Evolutionary conservation across 1,284 basidiomycete genomes (phyloP).

Genomic region (Sanghuangporus baumii): DNA sequence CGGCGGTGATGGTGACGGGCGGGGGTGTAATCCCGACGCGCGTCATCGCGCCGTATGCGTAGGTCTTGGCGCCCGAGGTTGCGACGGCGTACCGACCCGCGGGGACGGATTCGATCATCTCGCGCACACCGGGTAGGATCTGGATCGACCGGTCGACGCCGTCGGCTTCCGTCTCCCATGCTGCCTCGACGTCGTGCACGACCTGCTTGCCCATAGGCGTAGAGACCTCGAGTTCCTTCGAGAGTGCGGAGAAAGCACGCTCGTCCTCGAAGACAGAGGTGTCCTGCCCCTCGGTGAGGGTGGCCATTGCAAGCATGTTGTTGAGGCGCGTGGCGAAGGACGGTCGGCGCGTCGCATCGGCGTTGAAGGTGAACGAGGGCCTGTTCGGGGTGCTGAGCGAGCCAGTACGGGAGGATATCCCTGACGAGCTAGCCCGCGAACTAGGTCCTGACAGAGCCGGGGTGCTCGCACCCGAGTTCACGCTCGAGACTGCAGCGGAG

Average conservation of each 20-base stretch:
- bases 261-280: slow-evolving; percentile 34
- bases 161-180: slow-evolving; percentile 57
- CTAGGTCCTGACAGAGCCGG: slow-evolving; percentile 36
- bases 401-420: slow-evolving; percentile 27
- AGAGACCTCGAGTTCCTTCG: slow-evolving; percentile 27
- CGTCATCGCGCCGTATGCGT: slow-evolving; percentile 65
- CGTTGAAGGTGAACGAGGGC: slow-evolving; percentile 18
- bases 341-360: slow-evolving; percentile 41
- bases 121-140: slow-evolving; percentile 70
- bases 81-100: slow-evolving; percentile 67
- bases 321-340: slow-evolving; percentile 46
- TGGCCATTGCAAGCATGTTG: slow-evolving; percentile 40
- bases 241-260: slow-evolving; percentile 29
- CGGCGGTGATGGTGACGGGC: slow-evolving; percentile 71
- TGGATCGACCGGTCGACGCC: slow-evolving; percentile 62
- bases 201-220: slow-evolving; percentile 19
- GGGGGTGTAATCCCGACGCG: slow-evolving; percentile 71
- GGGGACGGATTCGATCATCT: slow-evolving; percentile 65
- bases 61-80: slow-evolving; percentile 72
- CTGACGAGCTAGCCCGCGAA: slow-evolving; percentile 38
- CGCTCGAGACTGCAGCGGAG: slow-evolving; percentile 24
- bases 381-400: slow-evolving; percentile 24
- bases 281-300: slow-evolving; percentile 33
- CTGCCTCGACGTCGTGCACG: slow-evolving; percentile 32
- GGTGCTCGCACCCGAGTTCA: slow-evolving; percentile 32